Conservation (phyloP, 2,329 filamentous ascomycete species). For the Fusarium beomiforme region DNA sequence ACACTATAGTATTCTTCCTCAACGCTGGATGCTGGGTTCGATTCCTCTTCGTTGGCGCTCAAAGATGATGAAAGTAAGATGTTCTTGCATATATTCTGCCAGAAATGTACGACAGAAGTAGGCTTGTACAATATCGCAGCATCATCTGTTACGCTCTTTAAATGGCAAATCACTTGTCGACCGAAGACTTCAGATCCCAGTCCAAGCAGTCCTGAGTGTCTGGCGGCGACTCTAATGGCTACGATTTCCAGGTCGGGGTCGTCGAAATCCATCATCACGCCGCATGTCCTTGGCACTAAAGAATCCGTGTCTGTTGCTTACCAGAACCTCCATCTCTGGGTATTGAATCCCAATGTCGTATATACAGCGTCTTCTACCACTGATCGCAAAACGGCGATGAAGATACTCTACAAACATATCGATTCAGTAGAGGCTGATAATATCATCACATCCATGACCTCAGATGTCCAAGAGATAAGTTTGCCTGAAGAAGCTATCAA, state of each 20-base stretch:
- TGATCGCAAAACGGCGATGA: slow-evolving; percentile 56
- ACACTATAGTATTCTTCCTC: slow-evolving; percentile 52
- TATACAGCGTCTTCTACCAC: slow-evolving; percentile 57
- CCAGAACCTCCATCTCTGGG: slow-evolving; percentile 61
- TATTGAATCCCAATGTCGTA: slow-evolving; percentile 64
- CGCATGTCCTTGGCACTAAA: slow-evolving; percentile 34
- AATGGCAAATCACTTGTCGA: slow-evolving; percentile 64
- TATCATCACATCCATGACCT: slow-evolving; percentile 61
- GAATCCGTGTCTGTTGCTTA: background rate
- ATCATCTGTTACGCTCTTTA: slow-evolving; percentile 62
- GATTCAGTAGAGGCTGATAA: slow-evolving; percentile 55
- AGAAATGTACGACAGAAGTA: slow-evolving; percentile 56
- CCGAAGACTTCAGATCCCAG: slow-evolving; percentile 35
- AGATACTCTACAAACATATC: slow-evolving; percentile 62
- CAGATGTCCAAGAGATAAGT: slow-evolving; percentile 67
- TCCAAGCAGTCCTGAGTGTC: slow-evolving; percentile 60
- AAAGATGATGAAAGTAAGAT: slow-evolving; percentile 36
- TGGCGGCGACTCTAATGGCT: slow-evolving; percentile 63
- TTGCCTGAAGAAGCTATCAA: slow-evolving; percentile 63
- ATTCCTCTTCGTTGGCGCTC: slow-evolving; percentile 44
- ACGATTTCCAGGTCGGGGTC: slow-evolving; percentile 66
- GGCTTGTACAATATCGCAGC: slow-evolving; percentile 59
- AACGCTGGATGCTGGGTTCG: slow-evolving; percentile 44
- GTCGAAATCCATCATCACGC: slow-evolving; percentile 64
- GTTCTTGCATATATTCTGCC: slow-evolving; percentile 57